Evolutionary conservation across 1,284 basidiomycete genomes (phyloP), one percentile per base, ranked within the genome.

Genomic region (Ganoderma lucidum): DNA sequence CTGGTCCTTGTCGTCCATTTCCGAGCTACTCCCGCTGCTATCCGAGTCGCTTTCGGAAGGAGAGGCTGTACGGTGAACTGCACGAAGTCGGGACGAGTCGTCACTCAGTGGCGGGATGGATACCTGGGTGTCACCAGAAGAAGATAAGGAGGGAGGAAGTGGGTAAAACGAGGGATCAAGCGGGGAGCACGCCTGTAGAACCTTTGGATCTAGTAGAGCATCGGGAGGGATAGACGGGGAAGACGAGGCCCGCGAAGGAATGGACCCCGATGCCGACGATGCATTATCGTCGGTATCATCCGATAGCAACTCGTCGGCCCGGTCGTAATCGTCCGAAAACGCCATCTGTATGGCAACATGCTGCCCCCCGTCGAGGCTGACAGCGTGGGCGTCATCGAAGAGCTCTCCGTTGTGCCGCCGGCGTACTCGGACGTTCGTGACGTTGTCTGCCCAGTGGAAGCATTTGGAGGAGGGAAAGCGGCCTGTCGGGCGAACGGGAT

Each of bases 381-480:
- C 19, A 3, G 44, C 44, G 17, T 6, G 44, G 17, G 15, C 44
- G 17, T 45, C 44, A 6, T 6, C 17, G 44, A 45, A 45, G 23
- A 23, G 23, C 23, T 6, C 44, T 17, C 4, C 15, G 6, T 19
- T 15, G 15, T 6, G 44, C 23, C 23, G 44, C 6, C 44, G 44
- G 17, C 44, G 44, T 17, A 45, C 17, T 15, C 44, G 44, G 17
- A 45, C 15, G 44, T 45, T 45, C 15, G 44, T 45, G 44, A 45
- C 35, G 32, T 39, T 55, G 30, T 56, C 30, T 23, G 64, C 44
- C 69, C 61, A 69, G 61, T 69, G 64, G 44, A 45, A 69, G 55
- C 68, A 63, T 39, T 69, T 55, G 8, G 53, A 37, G 14, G 66
- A 66, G 17, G 68, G 62, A 30, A 69, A 69, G n/a, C 35, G 14